Evolutionary conservation across 1,284 basidiomycete species (phyloP), one percentile per base, ranked within the genome.

Genomic region (Melanopsichium pennsylvanicum): DNA sequence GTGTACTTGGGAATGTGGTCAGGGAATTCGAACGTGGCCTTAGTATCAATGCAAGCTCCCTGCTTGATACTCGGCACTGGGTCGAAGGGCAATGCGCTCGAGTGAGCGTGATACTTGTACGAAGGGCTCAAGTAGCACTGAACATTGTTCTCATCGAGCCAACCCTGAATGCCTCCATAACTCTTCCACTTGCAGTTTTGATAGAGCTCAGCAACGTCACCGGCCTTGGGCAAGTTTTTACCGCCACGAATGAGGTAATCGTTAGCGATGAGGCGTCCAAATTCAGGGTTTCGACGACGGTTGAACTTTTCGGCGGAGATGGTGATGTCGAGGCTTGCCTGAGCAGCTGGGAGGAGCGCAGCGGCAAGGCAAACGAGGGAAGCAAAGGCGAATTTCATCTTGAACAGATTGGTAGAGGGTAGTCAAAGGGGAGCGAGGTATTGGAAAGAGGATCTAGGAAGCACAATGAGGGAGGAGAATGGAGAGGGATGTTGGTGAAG

Each of bases 101-200:
- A 57, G 45, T 42, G 37, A n/a, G 64, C 58, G 37, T 68, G 64
- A 40, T 52, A 57, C 31, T 43, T 44, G 48, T 61, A 68, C 16
- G 47, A 44, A 11, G 64, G 64, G 12, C n/a, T 42, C 8, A 68
- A 29, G 38, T 61, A 61, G 54, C 64, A 68, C 36, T 52, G 44
- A 4, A 61, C 45, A n/a, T 39, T 36, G 41, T 61, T n/a, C 2
- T 68, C 34, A 54, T 68, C 64, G 18, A 61, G 7, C 52, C 54
- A 68, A 22, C 18, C 49, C n/a, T 4, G 31, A 4, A 11, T 9
- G 9, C 16, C 15, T 15, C 16, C 12, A 41, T 51, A 56, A 9
- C 7, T 4, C 29, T n/a, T 43, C 64, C 64, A 68, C 48, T 51
- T 5, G 54, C 64, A 68, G 11, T 46, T n/a, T 11, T 40, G 43